phyloP scores from a whole-genome alignment of 495 filamentous ascomycete genomes.

The Penicillium roqueforti region DNA sequence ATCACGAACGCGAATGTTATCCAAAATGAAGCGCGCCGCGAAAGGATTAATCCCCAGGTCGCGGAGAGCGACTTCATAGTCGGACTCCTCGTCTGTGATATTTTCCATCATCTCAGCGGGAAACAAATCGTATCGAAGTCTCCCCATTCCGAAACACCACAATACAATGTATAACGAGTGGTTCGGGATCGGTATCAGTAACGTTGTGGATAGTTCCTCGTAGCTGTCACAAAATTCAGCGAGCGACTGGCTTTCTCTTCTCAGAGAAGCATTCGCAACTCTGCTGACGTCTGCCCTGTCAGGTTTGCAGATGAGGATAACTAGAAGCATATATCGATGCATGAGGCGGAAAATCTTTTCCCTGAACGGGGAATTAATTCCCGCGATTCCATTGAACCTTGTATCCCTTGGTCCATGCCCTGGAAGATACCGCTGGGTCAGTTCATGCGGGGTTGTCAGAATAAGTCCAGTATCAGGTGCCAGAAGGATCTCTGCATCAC shows the following conservation, averaged over 20 bases:
- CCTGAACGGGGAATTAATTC: slow-evolving; percentile 40
- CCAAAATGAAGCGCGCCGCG: slow-evolving; percentile 68
- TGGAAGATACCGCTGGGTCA: slow-evolving; percentile 67
- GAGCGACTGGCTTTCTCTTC: neutral
- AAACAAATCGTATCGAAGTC: neutral
- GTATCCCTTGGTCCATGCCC: slow-evolving; percentile 42
- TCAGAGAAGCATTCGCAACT: neutral
- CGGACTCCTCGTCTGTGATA: neutral
- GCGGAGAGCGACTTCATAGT: slow-evolving; percentile 72
- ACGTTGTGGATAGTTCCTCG: neutral
- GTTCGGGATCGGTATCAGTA: neutral
- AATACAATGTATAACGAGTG: neutral
- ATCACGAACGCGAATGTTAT: slow-evolving; percentile 19
- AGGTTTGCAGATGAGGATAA: slow-evolving; percentile 56
- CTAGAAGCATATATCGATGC: slow-evolving; percentile 61
- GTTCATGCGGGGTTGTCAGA: slow-evolving; percentile 65
- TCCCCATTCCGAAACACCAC: neutral
- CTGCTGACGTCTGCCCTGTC: neutral
- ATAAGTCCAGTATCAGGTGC: slow-evolving; percentile 68
- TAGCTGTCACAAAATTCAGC: neutral
- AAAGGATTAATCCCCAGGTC: slow-evolving; percentile 74
- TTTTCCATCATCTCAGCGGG: neutral
- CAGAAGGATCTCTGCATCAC: slow-evolving; percentile 72
- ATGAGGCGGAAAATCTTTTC: slow-evolving; percentile 54
- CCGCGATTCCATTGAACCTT: neutral